phyloP scores from a whole-genome alignment of 495 filamentous ascomycete species.

The Chlorociboria aeruginascens region DNA sequence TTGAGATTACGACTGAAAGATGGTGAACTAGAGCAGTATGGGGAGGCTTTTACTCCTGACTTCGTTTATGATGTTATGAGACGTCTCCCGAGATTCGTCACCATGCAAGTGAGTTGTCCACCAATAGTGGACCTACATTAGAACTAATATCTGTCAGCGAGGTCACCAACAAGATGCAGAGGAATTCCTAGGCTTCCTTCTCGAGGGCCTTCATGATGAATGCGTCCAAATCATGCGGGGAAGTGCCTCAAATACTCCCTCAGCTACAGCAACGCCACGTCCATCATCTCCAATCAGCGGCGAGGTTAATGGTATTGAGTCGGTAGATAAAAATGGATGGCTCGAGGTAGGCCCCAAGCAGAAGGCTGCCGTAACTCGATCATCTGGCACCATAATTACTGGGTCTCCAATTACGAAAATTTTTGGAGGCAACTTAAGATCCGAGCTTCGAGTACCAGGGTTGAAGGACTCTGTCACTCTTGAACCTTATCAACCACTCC shows the following conservation, averaged over 20 bases:
- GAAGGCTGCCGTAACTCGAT: slow-evolving; percentile 73
- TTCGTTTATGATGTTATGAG: slow-evolving; percentile 91
- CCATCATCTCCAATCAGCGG: slow-evolving; percentile 27
- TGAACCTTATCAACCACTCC: slow-evolving; percentile 87
- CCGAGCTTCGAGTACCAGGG: slow-evolving; percentile 77
- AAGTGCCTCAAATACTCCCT: slow-evolving; percentile 26
- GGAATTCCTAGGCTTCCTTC: slow-evolving; percentile 88
- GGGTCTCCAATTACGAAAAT: slow-evolving; percentile 87
- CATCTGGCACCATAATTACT: slow-evolving; percentile 55
- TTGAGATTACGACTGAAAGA: slow-evolving; percentile 61
- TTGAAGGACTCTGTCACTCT: slow-evolving; percentile 82
- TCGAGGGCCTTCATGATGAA: slow-evolving; percentile 90
- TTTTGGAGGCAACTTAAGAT: slow-evolving; percentile 85
- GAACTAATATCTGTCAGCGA: slow-evolving; percentile 26
- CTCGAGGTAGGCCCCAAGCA: slow-evolving; percentile 90
- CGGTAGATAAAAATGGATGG: slow-evolving; percentile 54
- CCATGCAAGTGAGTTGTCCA: slow-evolving; percentile 49
- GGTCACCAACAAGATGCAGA: slow-evolving; percentile 98
- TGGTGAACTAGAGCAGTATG: slow-evolving; percentile 78
- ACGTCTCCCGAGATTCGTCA: slow-evolving; percentile 73
- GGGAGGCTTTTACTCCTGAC: slow-evolving; percentile 83
- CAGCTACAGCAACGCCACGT: slow-evolving; percentile 28
- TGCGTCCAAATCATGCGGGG: slow-evolving; percentile 64
- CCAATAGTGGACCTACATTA: not conserved
- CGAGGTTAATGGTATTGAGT: slow-evolving; percentile 3